Base-by-base conservation (phyloP, 129 eudicot species). In the carrot (Daucus carota) region DNA sequence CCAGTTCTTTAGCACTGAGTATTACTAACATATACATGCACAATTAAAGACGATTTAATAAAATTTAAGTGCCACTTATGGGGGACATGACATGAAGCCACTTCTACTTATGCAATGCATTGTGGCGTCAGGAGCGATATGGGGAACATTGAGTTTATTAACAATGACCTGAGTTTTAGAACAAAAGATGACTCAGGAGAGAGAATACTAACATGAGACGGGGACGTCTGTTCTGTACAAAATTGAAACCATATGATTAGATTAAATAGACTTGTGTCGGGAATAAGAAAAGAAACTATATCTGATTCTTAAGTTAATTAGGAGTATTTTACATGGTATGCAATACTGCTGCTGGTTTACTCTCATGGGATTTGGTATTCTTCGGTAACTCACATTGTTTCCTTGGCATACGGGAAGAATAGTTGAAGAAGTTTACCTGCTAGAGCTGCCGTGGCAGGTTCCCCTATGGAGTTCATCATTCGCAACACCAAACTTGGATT, bases 381-480 rank as follows among this genome's bases (percentile, higher is more conserved):
- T 50, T 11, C 26, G 6, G 26, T 22, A 20, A 52, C 13, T 52
- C 28, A 6, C 9, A 52, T 22, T 52, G 62, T 29, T 52, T 52
- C 28, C 14, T 52, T 52, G 32, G 65, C 24, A 24, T 24, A 57
- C 14, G n/a, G n/a, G 15, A 3, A 57, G 65, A 6, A 57, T 57
- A 24, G 10, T 6, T n/a, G 28, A 57, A 7, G 24, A 57, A 57
- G 15, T n/a, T 57, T 79, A 88, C 92, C 89, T 75, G 92, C 88
- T 79, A 79, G 76, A 67, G 81, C 86, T 36, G 93, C 85, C 17
- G 33, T 76, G 22, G 15, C 41, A 38, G 90, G 82, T 72, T 81
- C 77, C 77, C 83, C 80, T 29, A 47, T 72, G 28, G 88, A 80
- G 79, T 76, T 75, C 48, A 63, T 78, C 8, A 79, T 62, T 29